Base-by-base conservation (phyloP, 495 filamentous ascomycete species). In the Hypoxylon intermedium region DNA sequence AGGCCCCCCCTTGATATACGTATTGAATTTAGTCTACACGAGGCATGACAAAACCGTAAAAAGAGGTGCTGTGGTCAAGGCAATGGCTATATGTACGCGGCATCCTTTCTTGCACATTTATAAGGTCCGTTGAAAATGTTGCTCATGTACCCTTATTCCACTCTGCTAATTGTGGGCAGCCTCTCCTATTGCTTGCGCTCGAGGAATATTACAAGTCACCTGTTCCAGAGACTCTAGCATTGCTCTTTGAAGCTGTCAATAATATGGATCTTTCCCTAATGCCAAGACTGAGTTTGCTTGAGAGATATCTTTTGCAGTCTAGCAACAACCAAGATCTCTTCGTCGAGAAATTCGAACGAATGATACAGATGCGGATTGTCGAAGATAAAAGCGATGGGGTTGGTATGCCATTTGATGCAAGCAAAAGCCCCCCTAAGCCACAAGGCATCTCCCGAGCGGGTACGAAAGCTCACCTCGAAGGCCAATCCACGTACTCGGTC, bases 61-160 rank as follows among this genome's bases (percentile, higher is more conserved):
- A 73, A 83, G 93, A 82, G 94, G 94, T 51, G 95, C 94, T 1
- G 86, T 96, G 23, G 93, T 97, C 23, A 98, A 97, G 75, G 92
- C 94, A 1, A 98, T 98, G 94, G 94, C 94, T n/a, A 97, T 98
- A 62, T 98, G 94, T 76, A 98, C 94, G 3, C 80, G 93, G 41
- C 94, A 98, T 77, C 92, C 94, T n/a, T 98, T 98, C 71, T 81
- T 98, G 46, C 93, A 98, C 73, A 98, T 98, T 53, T 98, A 98
- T 75, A 98, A 98, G 83, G 91, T 91, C 68, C 44, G 76, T 58
- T 45, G 3, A 42, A 6, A 42, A 12, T 51, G 20, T 23, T 19
- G n/a, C 19, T 20, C 21, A 47, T 16, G 16, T 51, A 28, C 28
- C 38, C 57, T 43, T 9, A 5, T 28, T 34, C 23, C 2, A 19